Conservation (phyloP, 2,329 filamentous ascomycete species). For the Zymoseptoria brevis region DNA sequence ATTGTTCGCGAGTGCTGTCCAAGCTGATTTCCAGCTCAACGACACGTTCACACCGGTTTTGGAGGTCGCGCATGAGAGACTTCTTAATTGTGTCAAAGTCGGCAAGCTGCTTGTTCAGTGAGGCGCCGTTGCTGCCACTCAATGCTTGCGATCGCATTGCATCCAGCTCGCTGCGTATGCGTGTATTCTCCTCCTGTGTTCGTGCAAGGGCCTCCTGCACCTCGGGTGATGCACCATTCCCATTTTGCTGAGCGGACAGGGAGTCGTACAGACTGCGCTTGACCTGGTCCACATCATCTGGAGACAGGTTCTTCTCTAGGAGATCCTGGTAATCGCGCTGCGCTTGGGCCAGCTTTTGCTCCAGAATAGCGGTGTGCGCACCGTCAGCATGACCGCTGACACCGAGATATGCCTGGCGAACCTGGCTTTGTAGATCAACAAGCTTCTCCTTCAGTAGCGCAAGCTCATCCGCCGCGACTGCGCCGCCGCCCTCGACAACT, state of each 20-base stretch:
- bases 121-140: constrained; percentile 56
- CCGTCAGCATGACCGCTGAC: constrained; percentile 57
- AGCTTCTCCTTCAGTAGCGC: constrained; percentile 68
- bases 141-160: constrained; percentile 65
- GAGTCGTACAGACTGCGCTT: constrained; percentile 70
- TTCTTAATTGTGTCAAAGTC: constrained; percentile 99
- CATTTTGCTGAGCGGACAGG: constrained; percentile 55
- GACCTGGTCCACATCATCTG: constrained; percentile 74
- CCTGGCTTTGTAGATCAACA: constrained; percentile 82
- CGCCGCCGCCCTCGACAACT: constrained; percentile 66
- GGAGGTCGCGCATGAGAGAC: constrained; percentile 94
- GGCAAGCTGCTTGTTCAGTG: constrained; percentile 92
- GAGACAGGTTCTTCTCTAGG: constrained; percentile 68
- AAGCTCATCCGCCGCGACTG: constrained; percentile 73
- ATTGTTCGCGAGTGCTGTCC: constrained; percentile 95
- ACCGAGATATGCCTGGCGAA: constrained; percentile 84
- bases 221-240: constrained; percentile 48
- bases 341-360: constrained; percentile 63
- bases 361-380: constrained; percentile 57
- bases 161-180: constrained; percentile 72
- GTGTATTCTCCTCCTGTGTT: constrained; percentile 73
- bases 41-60: constrained; percentile 93
- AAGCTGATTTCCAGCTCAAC: constrained; percentile 97
- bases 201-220: constrained; percentile 63
- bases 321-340: constrained; percentile 80